A percentile compares a stretch with the other conserved stretches of the same genome.
These are phyloP conservation scores for Solioccasus polychromus DNA, from an alignment of 768 basidiomycete species.

Conservation along the genomic window DNA sequence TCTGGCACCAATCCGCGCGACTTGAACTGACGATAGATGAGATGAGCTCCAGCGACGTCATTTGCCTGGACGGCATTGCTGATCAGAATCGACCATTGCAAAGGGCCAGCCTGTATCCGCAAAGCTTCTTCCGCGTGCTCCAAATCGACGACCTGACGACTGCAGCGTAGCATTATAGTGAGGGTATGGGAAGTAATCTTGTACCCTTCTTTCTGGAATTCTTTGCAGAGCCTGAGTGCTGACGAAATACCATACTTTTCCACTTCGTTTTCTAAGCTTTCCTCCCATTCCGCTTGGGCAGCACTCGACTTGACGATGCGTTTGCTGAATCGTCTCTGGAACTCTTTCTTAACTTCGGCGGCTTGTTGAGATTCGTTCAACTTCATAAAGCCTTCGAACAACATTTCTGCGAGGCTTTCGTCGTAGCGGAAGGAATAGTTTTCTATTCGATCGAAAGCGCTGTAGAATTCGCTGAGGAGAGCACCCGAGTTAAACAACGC, in stretches of 20 bases:
- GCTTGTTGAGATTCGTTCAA: slow-evolving; percentile 37
- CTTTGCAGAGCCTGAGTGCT: slow-evolving; percentile 36
- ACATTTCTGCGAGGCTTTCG: slow-evolving; percentile 36
- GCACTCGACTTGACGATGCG: slow-evolving; percentile 27
- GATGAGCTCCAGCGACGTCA: slow-evolving; percentile 40
- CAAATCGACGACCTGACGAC: slow-evolving; percentile 42
- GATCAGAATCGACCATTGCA: slow-evolving; percentile 57
- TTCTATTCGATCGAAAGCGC: slow-evolving; percentile 48
- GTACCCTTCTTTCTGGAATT: slow-evolving; percentile 33
- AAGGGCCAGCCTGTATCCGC: slow-evolving; percentile 36
- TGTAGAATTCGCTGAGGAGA: slow-evolving; percentile 33
- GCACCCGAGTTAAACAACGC: slow-evolving; percentile 37
- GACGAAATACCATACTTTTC: slow-evolving; percentile 33
- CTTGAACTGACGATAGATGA: slow-evolving; percentile 48
- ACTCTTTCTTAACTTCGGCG: slow-evolving; percentile 37
- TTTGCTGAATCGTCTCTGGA: slow-evolving; percentile 32
- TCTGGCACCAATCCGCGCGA: slow-evolving; percentile 45
- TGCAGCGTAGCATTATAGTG: slow-evolving; percentile 41
- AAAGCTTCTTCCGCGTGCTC: slow-evolving; percentile 40
- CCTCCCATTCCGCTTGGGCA: slow-evolving; percentile 28
- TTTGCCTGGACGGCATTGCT: slow-evolving; percentile 43
- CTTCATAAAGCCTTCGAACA: slow-evolving; percentile 44
- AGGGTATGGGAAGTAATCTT: slow-evolving; percentile 32
- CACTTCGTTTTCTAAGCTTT: slow-evolving; percentile 28
- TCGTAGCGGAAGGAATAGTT: slow-evolving; percentile 43